Evolutionary conservation across 352 stramenopile genomes (phyloP).

Genomic region (Phytophthora pistaciae): DNA sequence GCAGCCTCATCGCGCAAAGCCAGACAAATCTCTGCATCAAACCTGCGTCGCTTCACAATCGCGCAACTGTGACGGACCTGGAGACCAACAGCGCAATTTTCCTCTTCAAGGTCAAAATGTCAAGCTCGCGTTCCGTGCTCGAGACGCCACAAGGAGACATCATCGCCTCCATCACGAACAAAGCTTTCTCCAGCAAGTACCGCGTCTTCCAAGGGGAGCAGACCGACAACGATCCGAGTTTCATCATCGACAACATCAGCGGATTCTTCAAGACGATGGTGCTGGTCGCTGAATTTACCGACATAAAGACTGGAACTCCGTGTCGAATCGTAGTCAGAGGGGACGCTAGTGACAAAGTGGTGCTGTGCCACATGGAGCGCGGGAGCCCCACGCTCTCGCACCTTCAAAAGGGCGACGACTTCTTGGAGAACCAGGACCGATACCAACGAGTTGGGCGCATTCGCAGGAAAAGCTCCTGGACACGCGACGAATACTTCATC

Average conservation of each 20-base stretch:
- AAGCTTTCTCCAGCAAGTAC: neutral
- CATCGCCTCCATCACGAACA: neutral
- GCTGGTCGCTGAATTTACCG: neutral
- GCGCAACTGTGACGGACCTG: neutral
- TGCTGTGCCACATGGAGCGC: slow-evolving; percentile 1
- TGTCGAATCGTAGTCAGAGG: neutral
- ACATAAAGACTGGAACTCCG: neutral
- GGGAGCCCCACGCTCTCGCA: neutral
- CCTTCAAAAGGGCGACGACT: neutral
- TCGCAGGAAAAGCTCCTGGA: neutral
- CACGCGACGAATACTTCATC: neutral
- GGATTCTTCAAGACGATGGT: slow-evolving; percentile 1
- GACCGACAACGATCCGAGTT: neutral
- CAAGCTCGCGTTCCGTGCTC: neutral
- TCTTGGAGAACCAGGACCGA: neutral
- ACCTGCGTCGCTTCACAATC: neutral
- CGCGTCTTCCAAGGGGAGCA: neutral
- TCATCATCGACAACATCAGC: neutral
- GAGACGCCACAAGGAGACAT: neutral
- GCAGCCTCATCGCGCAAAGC: neutral
- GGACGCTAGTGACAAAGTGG: neutral
- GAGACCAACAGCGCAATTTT: neutral
- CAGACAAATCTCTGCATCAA: neutral
- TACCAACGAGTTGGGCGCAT: neutral
- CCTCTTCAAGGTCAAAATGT: neutral